Conservation (phyloP, 208 protist genomes). For the Leishmania arabica region DNA sequence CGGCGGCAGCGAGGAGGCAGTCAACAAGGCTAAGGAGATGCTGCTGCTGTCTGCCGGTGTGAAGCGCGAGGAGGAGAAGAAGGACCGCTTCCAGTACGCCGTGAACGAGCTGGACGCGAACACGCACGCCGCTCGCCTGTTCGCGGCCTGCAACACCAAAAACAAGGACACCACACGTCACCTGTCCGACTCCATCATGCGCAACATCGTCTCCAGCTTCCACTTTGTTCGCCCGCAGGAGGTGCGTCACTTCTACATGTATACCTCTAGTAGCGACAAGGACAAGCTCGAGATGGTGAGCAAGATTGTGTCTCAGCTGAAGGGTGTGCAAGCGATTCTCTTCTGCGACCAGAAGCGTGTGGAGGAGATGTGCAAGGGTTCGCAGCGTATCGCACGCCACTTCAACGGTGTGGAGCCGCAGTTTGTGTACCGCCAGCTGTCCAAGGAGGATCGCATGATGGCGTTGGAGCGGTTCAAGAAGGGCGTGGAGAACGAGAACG, state of each 20-base stretch:
- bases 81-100: conserved; percentile 81
- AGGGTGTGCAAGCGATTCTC: conserved; percentile 88
- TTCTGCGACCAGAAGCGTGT: conserved; percentile 90
- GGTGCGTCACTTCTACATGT: conserved; percentile 81
- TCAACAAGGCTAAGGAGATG: conserved; percentile 67
- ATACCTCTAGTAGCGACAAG: conserved; percentile 62
- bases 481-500: conserved; percentile 75
- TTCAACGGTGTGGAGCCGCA: conserved; percentile 82
- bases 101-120: conserved; percentile 85
- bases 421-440: conserved; percentile 78
- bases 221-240: conserved; percentile 82
- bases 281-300: conserved; percentile 82
- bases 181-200: conserved; percentile 73
- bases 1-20: conserved; percentile 57
- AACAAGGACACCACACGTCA: conserved; percentile 72
- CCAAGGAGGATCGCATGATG: conserved; percentile 76
- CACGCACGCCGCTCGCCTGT: conserved; percentile 57
- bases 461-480: conserved; percentile 88
- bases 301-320: conserved; percentile 85
- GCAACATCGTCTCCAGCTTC: conserved; percentile 77
- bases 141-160: conserved; percentile 80
- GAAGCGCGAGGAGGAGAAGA: conserved; percentile 68
- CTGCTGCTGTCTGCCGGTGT: conserved; percentile 59
- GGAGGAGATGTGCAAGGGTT: conserved; percentile 69
- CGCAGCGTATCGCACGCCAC: conserved; percentile 59